Evolutionary conservation across 495 filamentous ascomycete species (phyloP).

Genomic region (Xylaria intraflava): DNA sequence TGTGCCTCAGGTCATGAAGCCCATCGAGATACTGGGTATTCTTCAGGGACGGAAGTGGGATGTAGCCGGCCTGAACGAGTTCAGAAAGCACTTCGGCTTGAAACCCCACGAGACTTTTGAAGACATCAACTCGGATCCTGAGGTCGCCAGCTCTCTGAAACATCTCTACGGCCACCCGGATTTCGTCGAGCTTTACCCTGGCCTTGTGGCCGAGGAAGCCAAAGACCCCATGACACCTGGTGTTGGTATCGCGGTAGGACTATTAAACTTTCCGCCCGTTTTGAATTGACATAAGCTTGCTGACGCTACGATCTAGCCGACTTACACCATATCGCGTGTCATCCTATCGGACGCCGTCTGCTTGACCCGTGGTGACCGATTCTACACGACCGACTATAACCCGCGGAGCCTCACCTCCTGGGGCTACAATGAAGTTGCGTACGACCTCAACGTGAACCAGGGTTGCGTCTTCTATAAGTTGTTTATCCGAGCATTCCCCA

Average conservation of each 20-base stretch:
- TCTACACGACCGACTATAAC: conserved; percentile 72
- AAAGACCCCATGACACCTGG: conserved; percentile 69
- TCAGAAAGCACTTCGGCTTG: conserved; percentile 73
- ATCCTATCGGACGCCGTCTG: conserved; percentile 82
- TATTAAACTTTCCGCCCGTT: neutral
- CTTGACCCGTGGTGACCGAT: conserved; percentile 79
- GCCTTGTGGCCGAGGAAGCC: conserved; percentile 72
- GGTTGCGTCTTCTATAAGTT: conserved; percentile 85
- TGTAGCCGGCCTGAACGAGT: conserved; percentile 77
- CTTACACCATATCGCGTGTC: conserved; percentile 75
- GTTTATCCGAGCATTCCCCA: conserved; percentile 70
- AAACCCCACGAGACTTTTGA: conserved; percentile 71
- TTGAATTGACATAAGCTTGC: neutral
- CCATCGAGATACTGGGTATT: conserved; percentile 80
- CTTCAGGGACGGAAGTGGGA: conserved; percentile 80
- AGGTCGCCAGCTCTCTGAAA: conserved; percentile 59
- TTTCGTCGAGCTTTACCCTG: conserved; percentile 40
- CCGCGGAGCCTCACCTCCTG: conserved; percentile 75
- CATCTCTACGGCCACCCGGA: conserved; percentile 74
- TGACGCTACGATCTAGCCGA: conserved; percentile 36
- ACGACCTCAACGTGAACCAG: conserved; percentile 66
- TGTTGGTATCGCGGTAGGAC: conserved; percentile 58
- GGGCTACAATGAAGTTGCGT: conserved; percentile 65
- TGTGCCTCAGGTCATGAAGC: conserved; percentile 64
- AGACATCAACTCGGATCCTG: conserved; percentile 69